These are phyloP conservation scores for Centaurea solstitialis DNA, from an alignment of 129 eudicot genomes.

Conservation along the genomic window DNA sequence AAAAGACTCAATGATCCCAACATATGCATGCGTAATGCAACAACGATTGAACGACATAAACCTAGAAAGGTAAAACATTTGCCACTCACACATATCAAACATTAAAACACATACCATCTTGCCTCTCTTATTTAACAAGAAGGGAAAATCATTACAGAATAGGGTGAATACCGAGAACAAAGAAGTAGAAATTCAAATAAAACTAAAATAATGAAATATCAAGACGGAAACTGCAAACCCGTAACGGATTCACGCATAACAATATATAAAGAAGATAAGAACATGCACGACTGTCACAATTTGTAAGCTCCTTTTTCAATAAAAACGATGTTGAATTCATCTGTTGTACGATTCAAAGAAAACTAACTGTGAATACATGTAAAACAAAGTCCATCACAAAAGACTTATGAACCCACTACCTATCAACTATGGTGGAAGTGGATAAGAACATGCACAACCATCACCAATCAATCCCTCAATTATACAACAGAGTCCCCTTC, in stretches of 20 bases:
- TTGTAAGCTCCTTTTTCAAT: background rate
- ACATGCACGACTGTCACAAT: background rate
- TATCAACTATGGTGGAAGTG: no score
- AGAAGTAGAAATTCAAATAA: background rate
- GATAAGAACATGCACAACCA: no score
- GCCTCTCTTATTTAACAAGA: background rate
- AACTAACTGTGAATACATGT: no score
- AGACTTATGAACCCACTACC: background rate
- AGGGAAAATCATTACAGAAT: background rate
- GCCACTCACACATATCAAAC: background rate
- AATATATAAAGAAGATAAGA: background rate
- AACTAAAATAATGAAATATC: background rate
- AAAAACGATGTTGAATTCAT: background rate
- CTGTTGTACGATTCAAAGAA: background rate
- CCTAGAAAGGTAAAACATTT: background rate
- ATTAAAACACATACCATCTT: background rate
- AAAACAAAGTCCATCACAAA: background rate
- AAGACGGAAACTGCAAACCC: background rate
- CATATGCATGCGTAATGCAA: background rate
- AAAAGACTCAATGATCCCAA: background rate
- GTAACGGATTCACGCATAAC: background rate
- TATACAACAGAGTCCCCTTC: background rate
- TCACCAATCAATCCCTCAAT: background rate
- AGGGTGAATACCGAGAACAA: background rate
- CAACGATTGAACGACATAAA: background rate